These are phyloP conservation scores for Colletotrichum sp. DNA, from an alignment of 2,329 filamentous ascomycete species.

Conservation along the genomic window DNA sequence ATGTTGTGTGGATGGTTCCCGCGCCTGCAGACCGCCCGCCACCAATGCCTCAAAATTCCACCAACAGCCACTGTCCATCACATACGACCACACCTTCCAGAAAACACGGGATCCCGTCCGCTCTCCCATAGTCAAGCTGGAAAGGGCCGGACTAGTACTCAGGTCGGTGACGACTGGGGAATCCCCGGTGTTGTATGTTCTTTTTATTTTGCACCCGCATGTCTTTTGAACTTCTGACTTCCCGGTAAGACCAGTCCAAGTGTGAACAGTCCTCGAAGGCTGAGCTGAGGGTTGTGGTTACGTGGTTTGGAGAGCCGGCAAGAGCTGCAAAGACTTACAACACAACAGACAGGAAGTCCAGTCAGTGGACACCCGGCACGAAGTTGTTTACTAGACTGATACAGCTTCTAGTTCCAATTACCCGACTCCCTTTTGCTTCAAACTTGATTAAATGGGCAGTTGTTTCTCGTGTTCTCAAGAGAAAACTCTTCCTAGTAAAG, in stretches of 20 bases:
- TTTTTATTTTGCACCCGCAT: neutral
- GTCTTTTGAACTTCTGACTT: neutral
- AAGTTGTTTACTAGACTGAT: neutral
- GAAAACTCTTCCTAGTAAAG: neutral
- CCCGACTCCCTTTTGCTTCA: neutral
- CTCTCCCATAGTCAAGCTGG: slow-evolving; percentile 22
- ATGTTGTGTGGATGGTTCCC: neutral
- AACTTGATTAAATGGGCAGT: neutral
- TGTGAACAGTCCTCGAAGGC: neutral
- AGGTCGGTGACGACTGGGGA: slow-evolving; percentile 20
- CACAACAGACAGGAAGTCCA: neutral
- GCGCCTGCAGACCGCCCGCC: neutral
- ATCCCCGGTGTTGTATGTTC: slow-evolving; percentile 20
- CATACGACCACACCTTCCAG: slow-evolving; percentile 22
- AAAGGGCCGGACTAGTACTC: slow-evolving; percentile 19
- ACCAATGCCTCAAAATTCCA: neutral
- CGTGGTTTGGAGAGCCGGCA: neutral
- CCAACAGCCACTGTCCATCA: neutral
- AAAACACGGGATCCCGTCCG: slow-evolving; percentile 23
- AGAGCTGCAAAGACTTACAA: neutral
- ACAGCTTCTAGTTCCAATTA: accelerated
- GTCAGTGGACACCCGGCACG: accelerated
- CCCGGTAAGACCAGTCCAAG: neutral
- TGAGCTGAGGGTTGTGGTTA: neutral
- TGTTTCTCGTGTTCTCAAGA: neutral